phyloP scores from a whole-genome alignment of 192 early-diverging fungal genomes.

The Pilobolus umbonatus region DNA sequence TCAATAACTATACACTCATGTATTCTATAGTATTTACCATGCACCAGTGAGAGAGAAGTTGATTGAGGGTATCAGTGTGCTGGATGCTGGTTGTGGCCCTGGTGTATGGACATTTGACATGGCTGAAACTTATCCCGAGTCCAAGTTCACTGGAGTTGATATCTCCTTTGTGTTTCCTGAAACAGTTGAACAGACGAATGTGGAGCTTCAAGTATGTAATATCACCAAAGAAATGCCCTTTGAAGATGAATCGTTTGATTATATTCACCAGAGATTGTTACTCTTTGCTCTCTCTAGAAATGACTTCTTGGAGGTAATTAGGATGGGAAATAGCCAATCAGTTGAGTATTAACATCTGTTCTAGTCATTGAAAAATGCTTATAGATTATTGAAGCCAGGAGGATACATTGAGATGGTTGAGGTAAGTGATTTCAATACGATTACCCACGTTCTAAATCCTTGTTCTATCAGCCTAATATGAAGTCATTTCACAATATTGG shows the following conservation, averaged over 20 bases:
- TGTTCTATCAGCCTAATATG: background rate
- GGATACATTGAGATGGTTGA: conserved; percentile 47
- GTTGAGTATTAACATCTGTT: background rate
- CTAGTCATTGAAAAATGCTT: conserved; percentile 21
- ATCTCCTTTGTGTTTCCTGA: conserved; percentile 20
- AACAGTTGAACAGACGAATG: conserved; percentile 23
- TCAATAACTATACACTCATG: no score
- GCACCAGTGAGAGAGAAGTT: conserved; percentile 5
- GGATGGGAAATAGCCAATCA: conserved; percentile 10
- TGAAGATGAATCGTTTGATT: conserved; percentile 8
- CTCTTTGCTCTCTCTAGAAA: background rate
- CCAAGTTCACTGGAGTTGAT: conserved; percentile 30
- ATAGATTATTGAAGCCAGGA: conserved; percentile 44
- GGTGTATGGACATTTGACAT: conserved; percentile 29
- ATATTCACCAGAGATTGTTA: conserved; percentile 2
- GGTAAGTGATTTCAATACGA: background rate
- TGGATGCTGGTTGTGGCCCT: background rate
- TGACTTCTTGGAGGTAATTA: no score
- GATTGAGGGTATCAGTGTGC: background rate
- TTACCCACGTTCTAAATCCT: background rate
- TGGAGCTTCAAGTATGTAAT: conserved; percentile 17
- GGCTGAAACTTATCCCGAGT: conserved; percentile 25
- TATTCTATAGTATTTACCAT: conserved; percentile 14
- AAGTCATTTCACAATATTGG: background rate
- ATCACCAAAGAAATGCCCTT: background rate